phyloP scores from a whole-genome alignment of 2,329 filamentous ascomycete species.

The Aspergillus vadensis region DNA sequence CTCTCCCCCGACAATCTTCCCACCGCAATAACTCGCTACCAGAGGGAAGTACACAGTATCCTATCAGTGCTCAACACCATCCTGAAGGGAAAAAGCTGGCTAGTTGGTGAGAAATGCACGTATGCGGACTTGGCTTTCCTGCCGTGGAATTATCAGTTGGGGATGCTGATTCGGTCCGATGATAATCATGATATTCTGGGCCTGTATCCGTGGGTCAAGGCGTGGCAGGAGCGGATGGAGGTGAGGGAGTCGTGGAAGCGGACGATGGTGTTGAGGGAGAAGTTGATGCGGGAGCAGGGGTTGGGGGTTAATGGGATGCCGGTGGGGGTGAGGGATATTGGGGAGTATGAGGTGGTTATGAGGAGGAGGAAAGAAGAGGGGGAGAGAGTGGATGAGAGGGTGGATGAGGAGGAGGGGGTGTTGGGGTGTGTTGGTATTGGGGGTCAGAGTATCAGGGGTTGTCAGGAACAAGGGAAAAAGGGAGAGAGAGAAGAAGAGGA shows the following conservation, averaged over 20 bases:
- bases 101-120: conserved; percentile 7
- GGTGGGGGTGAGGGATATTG: neutral
- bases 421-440: neutral
- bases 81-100: neutral
- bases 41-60: neutral
- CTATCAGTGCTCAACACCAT: conserved; percentile 1
- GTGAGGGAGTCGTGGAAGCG: conserved; percentile 4
- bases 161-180: neutral
- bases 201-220: conserved; percentile 5
- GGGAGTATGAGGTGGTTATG: conserved; percentile 4
- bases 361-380: neutral
- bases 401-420: neutral
- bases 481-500: neutral
- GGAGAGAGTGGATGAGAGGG: neutral
- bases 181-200: neutral
- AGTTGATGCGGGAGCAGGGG: conserved; percentile 10
- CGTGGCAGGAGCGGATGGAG: conserved; percentile 9
- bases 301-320: conserved; percentile 6
- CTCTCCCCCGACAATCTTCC: conserved; percentile 1
- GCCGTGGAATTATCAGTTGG: conserved; percentile 8
- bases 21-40: conserved; percentile 4
- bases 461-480: neutral
- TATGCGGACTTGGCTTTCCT: conserved; percentile 11
- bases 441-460: too few species aligned
- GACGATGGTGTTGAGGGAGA: neutral